A percentile compares a stretch with the other conserved stretches of the same genome.
Evolutionary conservation across 2,329 filamentous ascomycete species (phyloP).

Genomic region (Fusarium temperatum): DNA sequence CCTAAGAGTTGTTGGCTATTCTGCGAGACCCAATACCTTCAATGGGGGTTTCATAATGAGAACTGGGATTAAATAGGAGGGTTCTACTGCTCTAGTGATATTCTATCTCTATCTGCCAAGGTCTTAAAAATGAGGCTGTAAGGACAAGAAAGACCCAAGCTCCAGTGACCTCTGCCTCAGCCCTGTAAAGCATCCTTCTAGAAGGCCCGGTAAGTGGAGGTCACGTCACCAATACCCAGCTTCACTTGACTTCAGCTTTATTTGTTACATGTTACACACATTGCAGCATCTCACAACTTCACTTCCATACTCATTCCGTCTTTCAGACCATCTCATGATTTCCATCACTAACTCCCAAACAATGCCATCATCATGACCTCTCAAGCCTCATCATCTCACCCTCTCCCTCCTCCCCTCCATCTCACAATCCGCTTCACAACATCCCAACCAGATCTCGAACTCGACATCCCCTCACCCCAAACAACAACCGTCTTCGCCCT

Average conservation of each 20-base stretch:
- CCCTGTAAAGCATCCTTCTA: slow-evolving; percentile 19
- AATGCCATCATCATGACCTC: slow-evolving; percentile 44
- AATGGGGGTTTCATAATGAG: no score
- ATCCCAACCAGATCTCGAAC: slow-evolving; percentile 81
- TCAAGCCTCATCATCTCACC: slow-evolving; percentile 27
- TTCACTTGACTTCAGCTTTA: neutral
- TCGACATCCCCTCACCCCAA: slow-evolving; percentile 75
- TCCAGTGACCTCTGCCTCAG: neutral
- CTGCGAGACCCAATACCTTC: no score
- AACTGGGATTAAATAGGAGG: no score
- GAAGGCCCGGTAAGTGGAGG: slow-evolving; percentile 13
- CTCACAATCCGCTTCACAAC: slow-evolving; percentile 92
- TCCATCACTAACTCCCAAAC: neutral
- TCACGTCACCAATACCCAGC: slow-evolving; percentile 18
- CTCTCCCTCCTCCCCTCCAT: slow-evolving; percentile 62
- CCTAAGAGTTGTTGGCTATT: no score
- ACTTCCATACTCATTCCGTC: neutral
- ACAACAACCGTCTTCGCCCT: slow-evolving; percentile 79
- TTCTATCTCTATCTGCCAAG: no score
- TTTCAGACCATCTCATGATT: neutral
- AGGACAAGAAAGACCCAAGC: neutral
- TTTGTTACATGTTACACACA: neutral
- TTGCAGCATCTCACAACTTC: neutral
- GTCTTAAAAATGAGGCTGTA: no score
- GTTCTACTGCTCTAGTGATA: no score